phyloP scores from a whole-genome alignment of 2,329 filamentous ascomycete species.

The Diplodia sapinea region DNA sequence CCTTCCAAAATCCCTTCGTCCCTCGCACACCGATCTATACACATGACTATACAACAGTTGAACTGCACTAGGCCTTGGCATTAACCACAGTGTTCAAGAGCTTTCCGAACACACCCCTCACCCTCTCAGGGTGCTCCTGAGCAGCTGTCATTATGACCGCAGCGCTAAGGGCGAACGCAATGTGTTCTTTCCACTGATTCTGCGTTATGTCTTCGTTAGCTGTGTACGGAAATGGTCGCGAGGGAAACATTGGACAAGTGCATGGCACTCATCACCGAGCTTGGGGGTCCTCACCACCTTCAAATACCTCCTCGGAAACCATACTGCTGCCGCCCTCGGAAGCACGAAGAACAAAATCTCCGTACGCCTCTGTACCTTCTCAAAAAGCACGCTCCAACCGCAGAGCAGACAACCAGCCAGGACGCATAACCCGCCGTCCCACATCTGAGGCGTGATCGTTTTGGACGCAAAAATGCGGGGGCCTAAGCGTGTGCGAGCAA shows the following conservation, averaged over 20 bases:
- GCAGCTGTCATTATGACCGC: conserved; percentile 42
- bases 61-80: conserved; percentile 5
- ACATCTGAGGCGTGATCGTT: conserved; percentile 59
- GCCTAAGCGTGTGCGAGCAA: conserved; percentile 74
- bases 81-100: conserved; percentile 35
- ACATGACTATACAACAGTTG: neutral
- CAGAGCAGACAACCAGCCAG: conserved; percentile 74
- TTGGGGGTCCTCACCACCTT: conserved; percentile 32
- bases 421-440: conserved; percentile 71
- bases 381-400: conserved; percentile 81
- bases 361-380: conserved; percentile 67
- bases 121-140: conserved; percentile 38
- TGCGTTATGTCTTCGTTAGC: conserved; percentile 11
- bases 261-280: neutral
- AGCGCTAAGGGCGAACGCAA: conserved; percentile 41
- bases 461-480: conserved; percentile 68
- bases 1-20: neutral
- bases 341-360: conserved; percentile 83
- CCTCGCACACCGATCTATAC: neutral
- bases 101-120: conserved; percentile 42
- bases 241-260: neutral
- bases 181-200: conserved; percentile 42
- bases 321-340: conserved; percentile 75
- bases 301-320: conserved; percentile 73
- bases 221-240: neutral